A percentile compares a stretch with the other conserved stretches of the same genome.
phyloP scores from a whole-genome alignment of 2,329 filamentous ascomycete genomes.

The Aspergillaceae sp. region DNA sequence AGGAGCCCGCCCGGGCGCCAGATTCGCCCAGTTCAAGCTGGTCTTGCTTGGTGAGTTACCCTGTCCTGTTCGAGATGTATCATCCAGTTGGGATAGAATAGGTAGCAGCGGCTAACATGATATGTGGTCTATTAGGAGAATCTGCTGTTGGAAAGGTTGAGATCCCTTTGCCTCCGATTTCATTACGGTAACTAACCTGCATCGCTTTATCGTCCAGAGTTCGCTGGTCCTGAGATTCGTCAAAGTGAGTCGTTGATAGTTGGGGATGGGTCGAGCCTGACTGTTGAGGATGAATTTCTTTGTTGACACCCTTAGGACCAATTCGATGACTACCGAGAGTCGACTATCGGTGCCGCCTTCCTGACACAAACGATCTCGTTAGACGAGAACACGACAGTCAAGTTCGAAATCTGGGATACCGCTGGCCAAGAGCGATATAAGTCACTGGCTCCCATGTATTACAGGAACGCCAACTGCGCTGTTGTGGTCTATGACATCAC shows the following conservation, averaged over 20 bases:
- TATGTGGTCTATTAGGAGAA: slow-evolving; percentile 57
- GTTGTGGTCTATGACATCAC: slow-evolving; percentile 99
- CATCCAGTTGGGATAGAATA: background rate
- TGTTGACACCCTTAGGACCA: slow-evolving; percentile 59
- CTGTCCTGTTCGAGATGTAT: background rate
- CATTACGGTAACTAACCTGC: slow-evolving; percentile 20
- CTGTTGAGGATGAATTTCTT: background rate
- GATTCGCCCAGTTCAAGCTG: slow-evolving; percentile 98
- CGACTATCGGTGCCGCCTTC: slow-evolving; percentile 96
- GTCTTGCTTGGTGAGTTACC: slow-evolving; percentile 74
- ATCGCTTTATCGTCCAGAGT: slow-evolving; percentile 52
- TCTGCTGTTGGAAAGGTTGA: slow-evolving; percentile 94
- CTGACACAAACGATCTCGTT: slow-evolving; percentile 97
- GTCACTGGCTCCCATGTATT: slow-evolving; percentile 98
- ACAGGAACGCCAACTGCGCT: slow-evolving; percentile 97
- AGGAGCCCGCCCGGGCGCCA: slow-evolving; percentile 57
- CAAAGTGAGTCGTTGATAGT: slow-evolving; percentile 56
- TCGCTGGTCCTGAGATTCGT: slow-evolving; percentile 97
- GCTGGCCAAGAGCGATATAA: slow-evolving; percentile 98
- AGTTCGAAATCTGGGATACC: slow-evolving; percentile 99
- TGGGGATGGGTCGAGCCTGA: background rate
- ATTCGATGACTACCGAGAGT: slow-evolving; percentile 98
- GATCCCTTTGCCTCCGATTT: slow-evolving; percentile 5
- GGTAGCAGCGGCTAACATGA: background rate
- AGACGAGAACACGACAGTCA: slow-evolving; percentile 96